Percentiles rank a stretch among this genome's conserved stretches.
phyloP scores from a whole-genome alignment of 2,329 filamentous ascomycete genomes.

The Furcasterigmium furcatum region DNA sequence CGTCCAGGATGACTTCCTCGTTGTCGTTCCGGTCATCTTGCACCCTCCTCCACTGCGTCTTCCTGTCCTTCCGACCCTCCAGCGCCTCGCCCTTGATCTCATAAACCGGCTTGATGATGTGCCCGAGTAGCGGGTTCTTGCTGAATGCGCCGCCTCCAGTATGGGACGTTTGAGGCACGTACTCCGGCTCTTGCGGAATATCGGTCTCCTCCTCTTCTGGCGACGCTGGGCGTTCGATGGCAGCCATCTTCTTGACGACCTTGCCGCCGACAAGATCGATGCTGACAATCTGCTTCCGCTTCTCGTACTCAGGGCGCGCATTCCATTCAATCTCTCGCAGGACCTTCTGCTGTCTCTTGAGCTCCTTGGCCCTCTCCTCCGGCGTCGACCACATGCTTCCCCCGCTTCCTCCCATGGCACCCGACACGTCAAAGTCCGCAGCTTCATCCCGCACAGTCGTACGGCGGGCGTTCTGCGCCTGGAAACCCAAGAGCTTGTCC shows the following conservation, averaged over 20 bases:
- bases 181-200: conserved; percentile 20
- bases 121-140: conserved; percentile 63
- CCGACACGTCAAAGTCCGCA: conserved; percentile 53
- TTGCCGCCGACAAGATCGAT: conserved; percentile 78
- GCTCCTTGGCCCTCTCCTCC: conserved; percentile 74
- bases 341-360: conserved; percentile 83
- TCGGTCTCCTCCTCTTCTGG: conserved; percentile 36
- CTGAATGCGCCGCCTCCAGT: conserved; percentile 59
- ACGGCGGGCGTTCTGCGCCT: conserved; percentile 79
- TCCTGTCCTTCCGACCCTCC: conserved; percentile 38
- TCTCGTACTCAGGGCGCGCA: conserved; percentile 82
- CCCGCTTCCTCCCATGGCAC: conserved; percentile 38
- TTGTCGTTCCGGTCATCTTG: conserved; percentile 60
- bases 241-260: conserved; percentile 69
- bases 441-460: conserved; percentile 88
- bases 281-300: conserved; percentile 77
- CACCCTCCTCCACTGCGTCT: conserved; percentile 53
- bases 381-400: conserved; percentile 81
- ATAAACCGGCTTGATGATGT: conserved; percentile 62
- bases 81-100: conserved; percentile 43
- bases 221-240: conserved; percentile 54
- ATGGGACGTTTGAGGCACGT: conserved; percentile 10
- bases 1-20: conserved; percentile 56
- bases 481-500: conserved; percentile 77
- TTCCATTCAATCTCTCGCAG: conserved; percentile 86